A percentile compares a stretch with the other conserved stretches of the same genome.
Evolutionary conservation across 208 protist genomes (phyloP).

Genomic region (Leishmania martiniquensis): DNA sequence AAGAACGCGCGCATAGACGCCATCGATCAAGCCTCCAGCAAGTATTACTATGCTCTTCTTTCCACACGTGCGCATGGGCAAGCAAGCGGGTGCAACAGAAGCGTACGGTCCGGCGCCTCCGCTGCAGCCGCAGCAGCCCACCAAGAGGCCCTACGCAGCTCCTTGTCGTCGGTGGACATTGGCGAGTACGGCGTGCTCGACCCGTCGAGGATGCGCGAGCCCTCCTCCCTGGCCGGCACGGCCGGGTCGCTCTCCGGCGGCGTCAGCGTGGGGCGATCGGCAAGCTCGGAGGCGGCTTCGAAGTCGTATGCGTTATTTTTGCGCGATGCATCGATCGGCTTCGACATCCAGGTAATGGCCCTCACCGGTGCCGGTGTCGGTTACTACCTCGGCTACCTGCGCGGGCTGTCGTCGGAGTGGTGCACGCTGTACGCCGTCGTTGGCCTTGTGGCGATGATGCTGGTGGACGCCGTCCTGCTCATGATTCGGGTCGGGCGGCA

Average conservation of each 20-base stretch:
- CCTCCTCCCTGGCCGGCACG: background rate
- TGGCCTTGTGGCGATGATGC: constrained; percentile 65
- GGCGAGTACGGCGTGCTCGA: constrained; percentile 38
- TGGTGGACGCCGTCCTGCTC: constrained; percentile 77
- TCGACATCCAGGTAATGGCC: constrained; percentile 81
- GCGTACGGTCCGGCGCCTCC: background rate
- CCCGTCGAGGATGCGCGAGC: constrained; percentile 21
- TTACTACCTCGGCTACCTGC: constrained; percentile 73
- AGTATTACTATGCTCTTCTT: constrained; percentile 57
- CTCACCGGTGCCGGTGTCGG: constrained; percentile 64
- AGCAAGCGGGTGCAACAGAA: background rate
- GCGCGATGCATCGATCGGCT: constrained; percentile 59
- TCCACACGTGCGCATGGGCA: constrained; percentile 18
- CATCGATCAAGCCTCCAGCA: constrained; percentile 52
- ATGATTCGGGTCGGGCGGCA: constrained; percentile 57
- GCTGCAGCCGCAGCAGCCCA: constrained; percentile 27
- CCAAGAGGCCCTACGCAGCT: constrained; percentile 21
- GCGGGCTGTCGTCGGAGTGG: constrained; percentile 41
- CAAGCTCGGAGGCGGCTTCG: constrained; percentile 1
- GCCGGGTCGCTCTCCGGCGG: background rate
- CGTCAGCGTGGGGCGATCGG: background rate
- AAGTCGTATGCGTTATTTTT: constrained; percentile 62
- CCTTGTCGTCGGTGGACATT: constrained; percentile 21
- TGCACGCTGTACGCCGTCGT: constrained; percentile 67
- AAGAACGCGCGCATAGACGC: constrained; percentile 75